A percentile compares a stretch with the other conserved stretches of the same genome.
phyloP scores from a whole-genome alignment of 495 filamentous ascomycete genomes.

The Apodospora peruviana region DNA sequence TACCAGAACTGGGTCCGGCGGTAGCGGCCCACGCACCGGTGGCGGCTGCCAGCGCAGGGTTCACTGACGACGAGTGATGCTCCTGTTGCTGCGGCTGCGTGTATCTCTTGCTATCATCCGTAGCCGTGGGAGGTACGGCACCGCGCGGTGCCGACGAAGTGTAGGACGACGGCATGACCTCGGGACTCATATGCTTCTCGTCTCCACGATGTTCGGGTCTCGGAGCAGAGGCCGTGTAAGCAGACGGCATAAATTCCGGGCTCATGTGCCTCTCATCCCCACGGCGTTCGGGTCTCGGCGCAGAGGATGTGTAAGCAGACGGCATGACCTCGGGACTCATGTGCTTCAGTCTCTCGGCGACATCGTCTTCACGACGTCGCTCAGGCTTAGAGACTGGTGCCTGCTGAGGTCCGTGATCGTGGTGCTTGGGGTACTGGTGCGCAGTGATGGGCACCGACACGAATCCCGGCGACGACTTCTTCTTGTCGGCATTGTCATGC shows the following conservation, averaged over 20 bases:
- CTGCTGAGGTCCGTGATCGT: not conserved
- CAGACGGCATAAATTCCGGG: not conserved
- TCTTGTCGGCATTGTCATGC: not conserved
- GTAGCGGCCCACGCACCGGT: constrained; percentile 15
- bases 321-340: constrained; percentile 10
- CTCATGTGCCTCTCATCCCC: constrained; percentile 6
- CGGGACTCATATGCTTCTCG: constrained; percentile 14
- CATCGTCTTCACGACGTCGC: not conserved
- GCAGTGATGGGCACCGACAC: not conserved
- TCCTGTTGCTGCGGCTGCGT: not conserved
- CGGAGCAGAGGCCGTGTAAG: not conserved
- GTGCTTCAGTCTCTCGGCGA: not conserved
- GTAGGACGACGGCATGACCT: constrained; percentile 16
- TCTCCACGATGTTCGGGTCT: not conserved
- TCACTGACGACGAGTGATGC: not conserved
- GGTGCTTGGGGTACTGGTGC: not conserved
- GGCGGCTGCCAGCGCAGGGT: constrained; percentile 15
- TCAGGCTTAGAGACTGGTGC: not conserved
- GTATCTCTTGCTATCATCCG: not conserved
- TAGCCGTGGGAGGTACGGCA: not conserved
- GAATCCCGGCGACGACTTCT: not conserved
- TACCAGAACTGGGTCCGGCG: not conserved
- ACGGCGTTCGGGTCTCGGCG: not conserved
- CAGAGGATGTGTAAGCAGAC: not conserved
- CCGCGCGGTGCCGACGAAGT: constrained; percentile 1